Percentiles rank a stretch among this genome's conserved stretches.
phyloP scores from a whole-genome alignment of 768 basidiomycete genomes.

The Hypholoma fasciculare region DNA sequence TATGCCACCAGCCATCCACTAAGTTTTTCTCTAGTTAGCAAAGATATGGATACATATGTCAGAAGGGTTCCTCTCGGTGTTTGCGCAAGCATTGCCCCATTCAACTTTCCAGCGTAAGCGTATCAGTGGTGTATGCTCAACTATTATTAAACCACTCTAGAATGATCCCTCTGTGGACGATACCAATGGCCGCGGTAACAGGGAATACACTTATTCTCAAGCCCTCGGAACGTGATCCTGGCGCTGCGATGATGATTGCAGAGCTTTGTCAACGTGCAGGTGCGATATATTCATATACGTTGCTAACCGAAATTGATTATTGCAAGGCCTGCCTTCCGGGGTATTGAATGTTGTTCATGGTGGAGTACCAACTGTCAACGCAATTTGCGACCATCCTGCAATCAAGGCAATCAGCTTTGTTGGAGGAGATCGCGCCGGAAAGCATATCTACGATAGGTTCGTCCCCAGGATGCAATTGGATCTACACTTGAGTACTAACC shows the following conservation, averaged over 20 bases:
- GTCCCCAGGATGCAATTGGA: background rate
- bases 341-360: conserved; percentile 95
- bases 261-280: conserved; percentile 90
- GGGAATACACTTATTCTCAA: conserved; percentile 96
- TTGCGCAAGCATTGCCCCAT: conserved; percentile 83
- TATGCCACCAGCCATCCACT: background rate
- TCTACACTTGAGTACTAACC: background rate
- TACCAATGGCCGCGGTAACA: conserved; percentile 84
- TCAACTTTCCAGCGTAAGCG: conserved; percentile 86
- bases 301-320: background rate
- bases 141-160: conserved; percentile 31
- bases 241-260: conserved; percentile 96
- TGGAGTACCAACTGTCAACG: conserved; percentile 85
- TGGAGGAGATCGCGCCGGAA: conserved; percentile 90
- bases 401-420: conserved; percentile 98
- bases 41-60: conserved; percentile 95
- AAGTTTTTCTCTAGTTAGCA: conserved; percentile 58
- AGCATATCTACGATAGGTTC: conserved; percentile 89
- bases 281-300: conserved; percentile 20
- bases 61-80: conserved; percentile 87
- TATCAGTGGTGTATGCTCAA: conserved; percentile 2
- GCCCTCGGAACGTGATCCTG: conserved; percentile 95
- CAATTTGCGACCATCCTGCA: conserved; percentile 87
- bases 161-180: conserved; percentile 98
- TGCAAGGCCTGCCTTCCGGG: conserved; percentile 75